These are phyloP conservation scores for Persicaria tinctoria DNA, from an alignment of 148 eudicot genomes.

Conservation along the genomic window DNA sequence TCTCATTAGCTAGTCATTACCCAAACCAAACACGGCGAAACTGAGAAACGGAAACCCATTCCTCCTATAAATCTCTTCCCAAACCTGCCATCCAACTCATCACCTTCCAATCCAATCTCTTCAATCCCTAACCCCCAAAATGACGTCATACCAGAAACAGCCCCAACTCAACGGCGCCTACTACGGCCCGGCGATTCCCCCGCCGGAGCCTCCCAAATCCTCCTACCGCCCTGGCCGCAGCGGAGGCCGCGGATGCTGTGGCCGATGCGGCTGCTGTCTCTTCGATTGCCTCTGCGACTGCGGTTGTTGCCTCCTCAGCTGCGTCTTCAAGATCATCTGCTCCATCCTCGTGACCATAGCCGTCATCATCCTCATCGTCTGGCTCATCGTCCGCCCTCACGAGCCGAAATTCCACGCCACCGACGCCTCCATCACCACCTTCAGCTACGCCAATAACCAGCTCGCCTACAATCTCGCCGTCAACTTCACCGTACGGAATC, in stretches of 20 bases:
- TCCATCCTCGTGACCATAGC: conserved; percentile 34
- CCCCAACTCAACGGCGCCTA: conserved; percentile 70
- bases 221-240: conserved; percentile 52
- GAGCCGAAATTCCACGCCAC: conserved; percentile 47
- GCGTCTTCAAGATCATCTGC: conserved; percentile 42
- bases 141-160: conserved; percentile 38
- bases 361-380: conserved; percentile 27
- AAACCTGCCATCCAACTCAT: not conserved
- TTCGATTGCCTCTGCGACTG: conserved; percentile 46
- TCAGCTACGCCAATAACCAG: conserved; percentile 37
- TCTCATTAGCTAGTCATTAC: not conserved
- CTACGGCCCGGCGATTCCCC: conserved; percentile 74
- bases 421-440: conserved; percentile 44
- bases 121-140: not conserved
- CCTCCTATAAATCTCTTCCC: not conserved
- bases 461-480: conserved; percentile 42
- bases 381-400: conserved; percentile 71
- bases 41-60: too few species aligned
- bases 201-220: conserved; percentile 20
- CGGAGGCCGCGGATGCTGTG: conserved; percentile 31
- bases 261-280: conserved; percentile 38
- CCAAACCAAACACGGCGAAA: not conserved
- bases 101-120: not conserved
- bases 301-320: conserved; percentile 39
- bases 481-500: conserved; percentile 43